A percentile compares a stretch with the other conserved stretches of the same genome.
Conservation (phyloP, 306 rosid species). For the Lathyrus sativus region DNA sequence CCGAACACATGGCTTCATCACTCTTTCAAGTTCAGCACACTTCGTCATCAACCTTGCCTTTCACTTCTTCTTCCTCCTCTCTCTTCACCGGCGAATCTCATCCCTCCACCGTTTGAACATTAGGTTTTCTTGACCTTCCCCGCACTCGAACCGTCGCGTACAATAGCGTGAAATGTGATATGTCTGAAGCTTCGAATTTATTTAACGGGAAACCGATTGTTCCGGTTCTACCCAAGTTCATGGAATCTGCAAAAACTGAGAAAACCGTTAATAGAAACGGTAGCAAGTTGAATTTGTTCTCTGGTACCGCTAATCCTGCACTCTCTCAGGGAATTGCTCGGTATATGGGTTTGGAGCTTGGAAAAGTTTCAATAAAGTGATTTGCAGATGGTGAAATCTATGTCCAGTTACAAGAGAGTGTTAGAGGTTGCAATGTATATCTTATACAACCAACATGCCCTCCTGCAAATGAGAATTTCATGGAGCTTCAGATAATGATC, state of each 20-base stretch:
- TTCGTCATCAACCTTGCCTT: conserved; percentile 35
- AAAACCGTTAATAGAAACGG: conserved; percentile 48
- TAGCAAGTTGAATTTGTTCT: conserved; percentile 69
- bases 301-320: too few species aligned
- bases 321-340: conserved; percentile 96
- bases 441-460: too few species aligned
- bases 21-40: conserved; percentile 54
- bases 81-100: conserved; percentile 38
- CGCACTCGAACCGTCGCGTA: conserved; percentile 41
- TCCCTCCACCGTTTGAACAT: conserved; percentile 24
- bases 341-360: conserved; percentile 91
- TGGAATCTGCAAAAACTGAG: conserved; percentile 66
- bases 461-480: too few species aligned
- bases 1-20: too few species aligned
- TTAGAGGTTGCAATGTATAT: too few species aligned
- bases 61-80: conserved; percentile 51
- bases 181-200: conserved; percentile 50
- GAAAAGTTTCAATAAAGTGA: conserved; percentile 73
- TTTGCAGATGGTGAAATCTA: too few species aligned
- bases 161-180: conserved; percentile 63
- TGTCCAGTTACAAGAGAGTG: too few species aligned
- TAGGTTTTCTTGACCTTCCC: conserved; percentile 36
- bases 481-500: too few species aligned
- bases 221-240: conserved; percentile 82
- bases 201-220: conserved; percentile 67